Percentiles rank a stretch among this genome's conserved stretches.
These are phyloP conservation scores for Trametes sp. DNA, from an alignment of 1,284 basidiomycete species.

Conservation along the genomic window DNA sequence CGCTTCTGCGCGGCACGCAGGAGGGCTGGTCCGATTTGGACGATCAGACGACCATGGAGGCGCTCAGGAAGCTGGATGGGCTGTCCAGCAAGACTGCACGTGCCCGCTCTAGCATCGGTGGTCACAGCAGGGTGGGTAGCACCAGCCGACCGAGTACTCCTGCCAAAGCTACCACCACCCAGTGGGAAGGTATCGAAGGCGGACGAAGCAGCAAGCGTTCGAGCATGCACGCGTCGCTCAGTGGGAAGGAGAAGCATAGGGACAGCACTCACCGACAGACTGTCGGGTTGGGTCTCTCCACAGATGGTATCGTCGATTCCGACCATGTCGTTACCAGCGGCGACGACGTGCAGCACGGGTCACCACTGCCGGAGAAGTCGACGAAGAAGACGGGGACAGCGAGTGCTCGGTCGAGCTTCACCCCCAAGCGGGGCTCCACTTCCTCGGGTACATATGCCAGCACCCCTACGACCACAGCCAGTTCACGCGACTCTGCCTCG, in stretches of 20 bases:
- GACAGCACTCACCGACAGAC: slow-evolving; percentile 41
- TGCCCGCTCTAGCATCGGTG: slow-evolving; percentile 64
- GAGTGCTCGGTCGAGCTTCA: slow-evolving; percentile 72
- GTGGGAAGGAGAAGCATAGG: slow-evolving; percentile 41
- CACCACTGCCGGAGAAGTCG: slow-evolving; percentile 62
- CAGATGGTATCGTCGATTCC: slow-evolving; percentile 41
- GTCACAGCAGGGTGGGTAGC: slow-evolving; percentile 65
- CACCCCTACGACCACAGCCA: slow-evolving; percentile 75
- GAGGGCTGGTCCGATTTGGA: slow-evolving; percentile 87
- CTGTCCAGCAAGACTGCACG: slow-evolving; percentile 78
- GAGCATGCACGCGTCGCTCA: slow-evolving; percentile 49
- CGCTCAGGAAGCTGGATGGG: slow-evolving; percentile 93
- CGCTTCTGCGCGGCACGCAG: slow-evolving; percentile 79
- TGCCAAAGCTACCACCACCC: slow-evolving; percentile 56
- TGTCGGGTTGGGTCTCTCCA: slow-evolving; percentile 49
- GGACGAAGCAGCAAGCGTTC: slow-evolving; percentile 59
- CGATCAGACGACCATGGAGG: slow-evolving; percentile 90
- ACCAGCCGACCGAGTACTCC: slow-evolving; percentile 82
- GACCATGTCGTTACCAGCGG: slow-evolving; percentile 56
- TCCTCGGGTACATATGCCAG: slow-evolving; percentile 87
- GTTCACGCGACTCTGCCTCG: slow-evolving; percentile 85
- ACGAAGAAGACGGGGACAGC: slow-evolving; percentile 65
- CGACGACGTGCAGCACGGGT: slow-evolving; percentile 52
- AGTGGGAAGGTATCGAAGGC: slow-evolving; percentile 73
- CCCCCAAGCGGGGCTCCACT: slow-evolving; percentile 85